These are phyloP conservation scores for Citrus inodora DNA, from an alignment of 345 rosid species.

Conservation along the genomic window DNA sequence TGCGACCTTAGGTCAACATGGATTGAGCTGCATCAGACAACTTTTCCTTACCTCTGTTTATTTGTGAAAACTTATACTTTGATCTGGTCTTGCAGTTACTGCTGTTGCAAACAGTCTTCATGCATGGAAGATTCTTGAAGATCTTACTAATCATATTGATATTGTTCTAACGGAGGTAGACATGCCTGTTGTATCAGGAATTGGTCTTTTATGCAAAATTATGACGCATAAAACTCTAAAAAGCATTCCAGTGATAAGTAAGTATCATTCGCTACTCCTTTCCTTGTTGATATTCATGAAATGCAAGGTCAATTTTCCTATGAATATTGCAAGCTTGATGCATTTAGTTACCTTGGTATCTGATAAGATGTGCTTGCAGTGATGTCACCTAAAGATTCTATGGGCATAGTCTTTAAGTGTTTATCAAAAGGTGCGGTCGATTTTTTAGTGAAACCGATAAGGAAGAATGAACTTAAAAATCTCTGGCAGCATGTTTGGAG, in stretches of 20 bases:
- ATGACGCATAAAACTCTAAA: conserved; percentile 62
- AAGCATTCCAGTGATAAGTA: conserved; percentile 76
- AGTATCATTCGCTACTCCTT: conserved; percentile 7
- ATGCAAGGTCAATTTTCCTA: conserved; percentile 15
- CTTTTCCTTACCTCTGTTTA: neutral
- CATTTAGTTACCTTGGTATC: conserved; percentile 11
- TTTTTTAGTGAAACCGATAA: conserved; percentile 75
- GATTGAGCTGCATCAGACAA: neutral
- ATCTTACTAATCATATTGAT: conserved; percentile 54
- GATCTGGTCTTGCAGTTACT: conserved; percentile 39
- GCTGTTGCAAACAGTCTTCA: conserved; percentile 59
- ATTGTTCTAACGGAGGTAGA: conserved; percentile 72
- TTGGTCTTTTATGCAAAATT: conserved; percentile 66
- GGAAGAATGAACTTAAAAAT: conserved; percentile 82
- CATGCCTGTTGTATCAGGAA: conserved; percentile 74
- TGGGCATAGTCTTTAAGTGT: conserved; percentile 78
- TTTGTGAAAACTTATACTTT: conserved; percentile 8
- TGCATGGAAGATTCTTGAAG: conserved; percentile 75
- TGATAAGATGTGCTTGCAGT: conserved; percentile 45
- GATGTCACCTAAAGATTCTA: conserved; percentile 83
- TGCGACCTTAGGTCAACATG: neutral
- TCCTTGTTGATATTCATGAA: conserved; percentile 8
- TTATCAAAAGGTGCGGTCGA: conserved; percentile 87
- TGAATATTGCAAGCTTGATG: conserved; percentile 21
- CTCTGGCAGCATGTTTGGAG: conserved; percentile 92